Evolutionary conservation across 257 asterid species (phyloP).

Genomic region (Petrea volubilis): DNA sequence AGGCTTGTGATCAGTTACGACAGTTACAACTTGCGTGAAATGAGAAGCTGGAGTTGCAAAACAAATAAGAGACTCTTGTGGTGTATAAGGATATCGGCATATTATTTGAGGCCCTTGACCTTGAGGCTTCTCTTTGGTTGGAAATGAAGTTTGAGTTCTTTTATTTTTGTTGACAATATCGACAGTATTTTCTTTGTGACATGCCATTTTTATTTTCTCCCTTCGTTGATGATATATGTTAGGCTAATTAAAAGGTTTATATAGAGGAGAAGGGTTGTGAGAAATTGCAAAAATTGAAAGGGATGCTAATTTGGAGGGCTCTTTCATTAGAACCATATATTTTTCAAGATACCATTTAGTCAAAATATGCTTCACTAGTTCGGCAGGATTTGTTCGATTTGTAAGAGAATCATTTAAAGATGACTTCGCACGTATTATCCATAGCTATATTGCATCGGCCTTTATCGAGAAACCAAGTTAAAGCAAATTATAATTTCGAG

Average conservation of each 20-base stretch:
- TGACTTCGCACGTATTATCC: background rate
- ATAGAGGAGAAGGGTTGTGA: background rate
- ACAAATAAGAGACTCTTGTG: conserved; percentile 10
- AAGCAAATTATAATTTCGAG: background rate
- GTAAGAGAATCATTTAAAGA: background rate
- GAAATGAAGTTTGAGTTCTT: conserved; percentile 2
- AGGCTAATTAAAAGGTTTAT: background rate
- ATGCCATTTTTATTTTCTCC: background rate
- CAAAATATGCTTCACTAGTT: background rate
- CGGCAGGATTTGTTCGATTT: background rate
- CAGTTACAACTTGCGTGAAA: background rate
- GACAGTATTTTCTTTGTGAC: background rate
- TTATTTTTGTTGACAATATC: background rate
- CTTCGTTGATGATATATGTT: background rate
- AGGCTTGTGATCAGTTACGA: background rate
- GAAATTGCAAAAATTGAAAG: background rate
- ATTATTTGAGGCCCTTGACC: background rate
- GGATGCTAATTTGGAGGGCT: background rate
- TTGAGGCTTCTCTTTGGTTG: background rate
- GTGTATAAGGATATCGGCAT: conserved; percentile 6
- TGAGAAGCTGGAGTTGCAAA: conserved; percentile 2
- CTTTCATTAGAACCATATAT: background rate
- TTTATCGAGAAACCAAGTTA: background rate
- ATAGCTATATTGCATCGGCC: background rate
- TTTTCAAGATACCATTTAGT: background rate